These are phyloP conservation scores for Penicillium angulare DNA, from an alignment of 495 filamentous ascomycete genomes.

Conservation along the genomic window DNA sequence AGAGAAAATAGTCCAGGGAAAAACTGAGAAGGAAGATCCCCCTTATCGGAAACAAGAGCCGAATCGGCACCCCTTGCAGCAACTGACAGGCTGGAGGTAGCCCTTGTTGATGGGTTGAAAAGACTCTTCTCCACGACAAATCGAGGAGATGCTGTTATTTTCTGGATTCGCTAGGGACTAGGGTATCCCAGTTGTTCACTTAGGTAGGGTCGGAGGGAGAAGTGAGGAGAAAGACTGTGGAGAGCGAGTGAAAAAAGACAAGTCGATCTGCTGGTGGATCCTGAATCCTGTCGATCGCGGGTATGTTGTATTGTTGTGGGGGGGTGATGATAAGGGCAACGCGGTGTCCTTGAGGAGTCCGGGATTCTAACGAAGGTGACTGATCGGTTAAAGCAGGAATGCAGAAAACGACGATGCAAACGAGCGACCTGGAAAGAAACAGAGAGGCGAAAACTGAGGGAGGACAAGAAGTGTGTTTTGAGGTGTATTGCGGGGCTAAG, in stretches of 20 bases:
- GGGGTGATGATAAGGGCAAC: neutral
- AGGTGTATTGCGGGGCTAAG: constrained; percentile 22
- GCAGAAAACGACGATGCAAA: constrained; percentile 14
- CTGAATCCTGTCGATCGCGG: constrained; percentile 20
- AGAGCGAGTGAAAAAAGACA: constrained; percentile 8
- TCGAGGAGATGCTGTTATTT: neutral
- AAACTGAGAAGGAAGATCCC: neutral
- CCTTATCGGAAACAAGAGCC: constrained; percentile 15
- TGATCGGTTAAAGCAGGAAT: neutral
- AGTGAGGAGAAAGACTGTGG: constrained; percentile 5
- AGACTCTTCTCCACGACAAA: neutral
- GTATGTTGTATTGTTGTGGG: constrained; percentile 5
- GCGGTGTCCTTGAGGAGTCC: no score
- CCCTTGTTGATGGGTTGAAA: neutral
- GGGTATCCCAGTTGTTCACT: no score
- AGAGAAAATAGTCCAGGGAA: neutral
- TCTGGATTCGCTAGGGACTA: neutral
- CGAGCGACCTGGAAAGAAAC: constrained; percentile 1
- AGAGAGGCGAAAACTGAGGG: neutral
- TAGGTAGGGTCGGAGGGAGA: neutral
- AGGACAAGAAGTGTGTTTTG: constrained; percentile 12
- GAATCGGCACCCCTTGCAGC: constrained; percentile 24
- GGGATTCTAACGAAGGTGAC: constrained; percentile 5
- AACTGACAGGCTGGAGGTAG: constrained; percentile 2
- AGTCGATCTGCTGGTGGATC: constrained; percentile 8